Conservation (phyloP, 2,329 filamentous ascomycete species). For the Blastomyces parvus region DNA sequence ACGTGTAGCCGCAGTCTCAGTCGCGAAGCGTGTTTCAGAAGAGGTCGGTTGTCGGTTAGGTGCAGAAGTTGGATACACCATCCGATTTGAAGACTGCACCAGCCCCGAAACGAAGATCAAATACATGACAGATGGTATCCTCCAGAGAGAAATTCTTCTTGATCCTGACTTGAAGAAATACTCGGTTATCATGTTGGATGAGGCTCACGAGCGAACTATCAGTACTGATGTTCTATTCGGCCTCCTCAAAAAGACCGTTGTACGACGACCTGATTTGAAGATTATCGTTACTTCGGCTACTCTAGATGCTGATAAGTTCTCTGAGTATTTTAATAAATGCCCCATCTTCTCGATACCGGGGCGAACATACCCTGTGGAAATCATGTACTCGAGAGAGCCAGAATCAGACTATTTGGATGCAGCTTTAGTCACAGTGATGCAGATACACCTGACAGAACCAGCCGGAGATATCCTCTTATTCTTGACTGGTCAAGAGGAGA, state of each 20-base stretch:
- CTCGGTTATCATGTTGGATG: slow-evolving; percentile 95
- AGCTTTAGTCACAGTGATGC: slow-evolving; percentile 93
- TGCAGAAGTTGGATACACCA: slow-evolving; percentile 90
- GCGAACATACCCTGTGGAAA: slow-evolving; percentile 87
- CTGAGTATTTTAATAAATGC: slow-evolving; percentile 87
- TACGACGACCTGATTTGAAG: slow-evolving; percentile 76
- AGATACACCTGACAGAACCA: slow-evolving; percentile 90
- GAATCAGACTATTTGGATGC: slow-evolving; percentile 94
- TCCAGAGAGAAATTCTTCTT: slow-evolving; percentile 86
- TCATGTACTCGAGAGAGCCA: slow-evolving; percentile 89
- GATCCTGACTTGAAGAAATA: slow-evolving; percentile 84
- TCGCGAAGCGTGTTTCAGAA: slow-evolving; percentile 91
- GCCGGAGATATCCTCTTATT: slow-evolving; percentile 93
- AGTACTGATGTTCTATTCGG: slow-evolving; percentile 93
- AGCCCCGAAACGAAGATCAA: slow-evolving; percentile 86
- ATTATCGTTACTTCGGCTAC: slow-evolving; percentile 96
- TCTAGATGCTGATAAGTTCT: slow-evolving; percentile 95
- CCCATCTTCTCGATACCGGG: slow-evolving; percentile 96
- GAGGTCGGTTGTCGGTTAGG: slow-evolving; percentile 89
- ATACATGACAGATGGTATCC: slow-evolving; percentile 99
- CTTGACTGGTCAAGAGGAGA: slow-evolving; percentile 94
- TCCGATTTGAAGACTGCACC: slow-evolving; percentile 93
- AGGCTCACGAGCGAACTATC: slow-evolving; percentile 95
- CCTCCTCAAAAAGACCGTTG: slow-evolving; percentile 84
- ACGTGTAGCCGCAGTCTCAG: slow-evolving; percentile 94